Evolutionary conservation across 768 basidiomycete species (phyloP).

Genomic region (Pisolithus marmoratus): DNA sequence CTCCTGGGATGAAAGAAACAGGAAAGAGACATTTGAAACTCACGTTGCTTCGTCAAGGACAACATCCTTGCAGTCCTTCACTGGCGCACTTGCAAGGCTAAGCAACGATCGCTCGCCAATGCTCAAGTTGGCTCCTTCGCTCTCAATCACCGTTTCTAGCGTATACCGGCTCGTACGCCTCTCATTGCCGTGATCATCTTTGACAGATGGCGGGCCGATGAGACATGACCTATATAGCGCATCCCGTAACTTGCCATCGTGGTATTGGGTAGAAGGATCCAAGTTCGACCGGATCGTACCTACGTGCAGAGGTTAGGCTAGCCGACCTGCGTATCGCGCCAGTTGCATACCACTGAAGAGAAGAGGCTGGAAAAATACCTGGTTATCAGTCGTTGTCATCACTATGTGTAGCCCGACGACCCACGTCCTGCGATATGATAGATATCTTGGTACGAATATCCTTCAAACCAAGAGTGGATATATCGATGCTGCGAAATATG

Average conservation of each 20-base stretch:
- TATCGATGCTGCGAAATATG: slow-evolving; percentile 61
- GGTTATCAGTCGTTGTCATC: neutral
- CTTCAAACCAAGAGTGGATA: slow-evolving; percentile 60
- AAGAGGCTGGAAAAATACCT: slow-evolving; percentile 37
- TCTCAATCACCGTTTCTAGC: slow-evolving; percentile 47
- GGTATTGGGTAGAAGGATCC: slow-evolving; percentile 56
- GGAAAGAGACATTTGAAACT: slow-evolving; percentile 42
- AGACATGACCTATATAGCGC: slow-evolving; percentile 62
- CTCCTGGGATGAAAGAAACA: slow-evolving; percentile 40
- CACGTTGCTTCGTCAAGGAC: too few species aligned
- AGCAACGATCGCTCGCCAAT: too few species aligned
- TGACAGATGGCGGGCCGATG: slow-evolving; percentile 18
- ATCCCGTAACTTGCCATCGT: slow-evolving; percentile 63
- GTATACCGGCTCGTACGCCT: slow-evolving; percentile 38
- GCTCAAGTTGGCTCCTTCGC: slow-evolving; percentile 48
- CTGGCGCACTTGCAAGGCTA: too few species aligned
- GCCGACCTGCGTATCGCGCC: slow-evolving; percentile 25
- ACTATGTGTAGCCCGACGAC: slow-evolving; percentile 11
- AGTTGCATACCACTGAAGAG: slow-evolving; percentile 47
- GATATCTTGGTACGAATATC: slow-evolving; percentile 55
- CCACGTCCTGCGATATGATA: slow-evolving; percentile 65
- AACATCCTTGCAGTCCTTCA: too few species aligned
- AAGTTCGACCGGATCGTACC: slow-evolving; percentile 54
- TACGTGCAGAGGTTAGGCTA: slow-evolving; percentile 33
- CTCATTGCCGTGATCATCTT: slow-evolving; percentile 13